Percentiles rank a stretch among this genome's conserved stretches.
These are phyloP conservation scores for Phaeoacremonium minimum DNA, from an alignment of 2,329 filamentous ascomycete species.

Conservation along the genomic window DNA sequence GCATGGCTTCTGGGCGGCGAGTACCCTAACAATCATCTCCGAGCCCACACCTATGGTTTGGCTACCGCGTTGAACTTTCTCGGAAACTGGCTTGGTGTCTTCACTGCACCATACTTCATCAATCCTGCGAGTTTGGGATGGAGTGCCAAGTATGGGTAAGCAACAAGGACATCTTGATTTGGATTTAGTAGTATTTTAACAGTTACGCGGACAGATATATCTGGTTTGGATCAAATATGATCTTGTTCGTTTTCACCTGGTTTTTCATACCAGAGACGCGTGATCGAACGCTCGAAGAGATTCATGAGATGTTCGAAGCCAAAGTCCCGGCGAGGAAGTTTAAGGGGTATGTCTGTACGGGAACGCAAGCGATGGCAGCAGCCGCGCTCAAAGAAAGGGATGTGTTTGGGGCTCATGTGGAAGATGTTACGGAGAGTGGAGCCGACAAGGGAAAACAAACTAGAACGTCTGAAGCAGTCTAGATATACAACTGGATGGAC, in stretches of 20 bases:
- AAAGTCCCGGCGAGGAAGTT: constrained; percentile 11
- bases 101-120: constrained; percentile 37
- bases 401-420: too few species aligned
- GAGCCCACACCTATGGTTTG: constrained; percentile 31
- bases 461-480: too few species aligned
- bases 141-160: constrained; percentile 24
- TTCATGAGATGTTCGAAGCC: constrained; percentile 36
- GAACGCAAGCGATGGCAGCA: too few species aligned
- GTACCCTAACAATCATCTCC: constrained; percentile 31
- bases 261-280: constrained; percentile 40
- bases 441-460: too few species aligned
- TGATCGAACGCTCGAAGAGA: constrained; percentile 40
- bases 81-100: constrained; percentile 31
- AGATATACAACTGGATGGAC: too few species aligned
- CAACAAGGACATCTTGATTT: too few species aligned
- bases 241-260: constrained; percentile 32
- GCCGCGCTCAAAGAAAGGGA: too few species aligned
- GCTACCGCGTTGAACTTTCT: constrained; percentile 32
- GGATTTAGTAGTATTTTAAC: too few species aligned
- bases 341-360: constrained; percentile 4
- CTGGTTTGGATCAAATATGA: constrained; percentile 31
- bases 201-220: constrained; percentile 31
- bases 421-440: too few species aligned
- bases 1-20: constrained; percentile 34
- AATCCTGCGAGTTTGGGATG: constrained; percentile 32